Evolutionary conservation across 129 eudicot species (phyloP), one percentile per base, ranked within the genome.

Genomic region (Escallonia herrerae): DNA sequence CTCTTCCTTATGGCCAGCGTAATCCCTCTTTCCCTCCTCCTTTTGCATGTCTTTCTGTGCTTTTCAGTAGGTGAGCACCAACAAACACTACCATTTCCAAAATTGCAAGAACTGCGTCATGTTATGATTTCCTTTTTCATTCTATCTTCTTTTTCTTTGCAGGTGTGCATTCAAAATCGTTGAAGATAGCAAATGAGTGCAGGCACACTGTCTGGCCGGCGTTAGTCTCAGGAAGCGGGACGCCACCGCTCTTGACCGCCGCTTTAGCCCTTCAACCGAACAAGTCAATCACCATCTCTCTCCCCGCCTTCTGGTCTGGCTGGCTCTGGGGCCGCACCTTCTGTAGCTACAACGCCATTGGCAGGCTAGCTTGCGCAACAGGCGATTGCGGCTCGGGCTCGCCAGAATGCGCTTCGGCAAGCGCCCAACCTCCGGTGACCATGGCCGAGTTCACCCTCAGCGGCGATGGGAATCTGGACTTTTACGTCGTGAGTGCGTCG

Each of bases 371-470:
- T 2, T 79, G 83, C 51, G 56, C 56, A 15, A 79, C 79, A 3
- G 84, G 74, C 6, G 84, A 80, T 46, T 80, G 84, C n/a, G 77
- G 80, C 2, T 74, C 80, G 13, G 77, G 77, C 40, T 47, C 71
- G 4, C 9, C 75, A 5, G 80, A 74, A 44, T 80, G 81, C 63
- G 63, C 66, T 55, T 77, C 81, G 2, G 51, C 60, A 5, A 78
- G 78, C 3, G 81, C 78, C 37, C 59, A 52, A 3, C 84, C 84
- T 2, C 84, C 84, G 3, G 72, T 78, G 2, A 80, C 81, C 12
- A 53, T 80, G 2, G 85, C 78, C 0, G 78, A 80, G 39, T 80
- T 80, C 65, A 80, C 85, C n/a, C 75, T 65, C 10, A 65, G 49
- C 43, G 74, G 74, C 4, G 72, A 65, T 2, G 72, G 67, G 40